These are phyloP conservation scores for Fistulinella prunicolor DNA, from an alignment of 768 basidiomycete species.

Conservation along the genomic window DNA sequence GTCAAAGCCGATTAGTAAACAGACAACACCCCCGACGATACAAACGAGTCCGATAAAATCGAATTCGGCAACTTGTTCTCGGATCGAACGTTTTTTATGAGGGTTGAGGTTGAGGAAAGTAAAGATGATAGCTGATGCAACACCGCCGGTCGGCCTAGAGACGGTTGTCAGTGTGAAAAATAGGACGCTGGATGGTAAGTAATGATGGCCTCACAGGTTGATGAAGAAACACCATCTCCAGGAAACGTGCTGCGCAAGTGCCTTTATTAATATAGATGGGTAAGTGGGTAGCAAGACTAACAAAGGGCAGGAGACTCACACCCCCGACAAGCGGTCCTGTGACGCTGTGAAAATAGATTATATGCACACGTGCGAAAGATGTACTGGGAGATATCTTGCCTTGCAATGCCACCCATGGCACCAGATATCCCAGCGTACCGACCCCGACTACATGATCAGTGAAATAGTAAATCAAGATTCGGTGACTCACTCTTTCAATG, in stretches of 20 bases:
- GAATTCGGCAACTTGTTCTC: slow-evolving; percentile 59
- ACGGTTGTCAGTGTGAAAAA: background rate
- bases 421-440: slow-evolving; percentile 73
- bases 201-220: slow-evolving; percentile 49
- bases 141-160: slow-evolving; percentile 68
- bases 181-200: no score
- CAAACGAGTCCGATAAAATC: slow-evolving; percentile 68
- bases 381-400: slow-evolving; percentile 28
- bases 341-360: slow-evolving; percentile 39
- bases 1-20: slow-evolving; percentile 70
- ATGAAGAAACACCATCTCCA: slow-evolving; percentile 86
- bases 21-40: slow-evolving; percentile 61
- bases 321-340: slow-evolving; percentile 81
- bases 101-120: slow-evolving; percentile 79
- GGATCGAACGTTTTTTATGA: slow-evolving; percentile 53
- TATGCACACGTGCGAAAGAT: background rate
- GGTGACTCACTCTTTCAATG: slow-evolving; percentile 70
- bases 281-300: slow-evolving; percentile 2
- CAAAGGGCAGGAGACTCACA: slow-evolving; percentile 39
- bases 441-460: slow-evolving; percentile 58
- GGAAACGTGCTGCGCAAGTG: slow-evolving; percentile 64
- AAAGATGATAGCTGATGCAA: slow-evolving; percentile 60
- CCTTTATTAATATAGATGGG: slow-evolving; percentile 42
- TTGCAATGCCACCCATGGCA: slow-evolving; percentile 74
- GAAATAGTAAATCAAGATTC: background rate